phyloP scores from a whole-genome alignment of 1,284 basidiomycete genomes.

The Caloboletus firmus region DNA sequence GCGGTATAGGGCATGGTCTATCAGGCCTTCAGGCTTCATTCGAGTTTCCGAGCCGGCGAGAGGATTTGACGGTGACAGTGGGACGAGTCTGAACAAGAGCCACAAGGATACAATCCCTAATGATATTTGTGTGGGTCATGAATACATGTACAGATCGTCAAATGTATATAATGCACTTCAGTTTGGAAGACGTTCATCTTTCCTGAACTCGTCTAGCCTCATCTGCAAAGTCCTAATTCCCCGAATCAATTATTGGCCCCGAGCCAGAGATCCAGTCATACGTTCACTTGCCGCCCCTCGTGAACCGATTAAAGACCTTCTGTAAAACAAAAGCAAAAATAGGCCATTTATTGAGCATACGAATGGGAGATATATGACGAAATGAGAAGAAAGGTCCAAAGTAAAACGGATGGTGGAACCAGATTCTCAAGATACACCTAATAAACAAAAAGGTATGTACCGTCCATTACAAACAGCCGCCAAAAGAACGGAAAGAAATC shows the following conservation, averaged over 20 bases:
- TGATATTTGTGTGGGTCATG: not conserved
- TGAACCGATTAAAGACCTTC: slow-evolving; percentile 30
- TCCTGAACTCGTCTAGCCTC: not conserved
- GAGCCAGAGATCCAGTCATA: not conserved
- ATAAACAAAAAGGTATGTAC: not conserved
- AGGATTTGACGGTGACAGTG: not conserved
- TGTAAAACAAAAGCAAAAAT: slow-evolving; percentile 19
- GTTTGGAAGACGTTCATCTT: too few species aligned
- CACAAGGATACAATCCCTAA: not conserved
- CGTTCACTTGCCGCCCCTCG: slow-evolving; percentile 25
- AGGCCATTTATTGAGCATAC: slow-evolving; percentile 29
- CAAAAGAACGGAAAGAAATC: slow-evolving; percentile 11
- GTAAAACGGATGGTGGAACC: not conserved
- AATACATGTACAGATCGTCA: slow-evolving; percentile 9
- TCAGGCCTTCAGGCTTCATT: not conserved
- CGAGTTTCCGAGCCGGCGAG: not conserved
- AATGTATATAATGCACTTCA: not conserved
- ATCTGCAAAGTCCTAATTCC: not conserved
- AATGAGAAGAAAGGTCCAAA: not conserved
- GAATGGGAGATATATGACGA: slow-evolving; percentile 7
- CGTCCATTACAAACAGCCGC: not conserved
- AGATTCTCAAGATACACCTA: not conserved
- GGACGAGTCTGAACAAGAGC: not conserved
- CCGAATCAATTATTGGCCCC: not conserved
- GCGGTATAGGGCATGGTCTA: not conserved